Percentiles rank a stretch among this genome's conserved stretches.
phyloP scores from a whole-genome alignment of 305 asterid genomes.

The Solanum hybrid region DNA sequence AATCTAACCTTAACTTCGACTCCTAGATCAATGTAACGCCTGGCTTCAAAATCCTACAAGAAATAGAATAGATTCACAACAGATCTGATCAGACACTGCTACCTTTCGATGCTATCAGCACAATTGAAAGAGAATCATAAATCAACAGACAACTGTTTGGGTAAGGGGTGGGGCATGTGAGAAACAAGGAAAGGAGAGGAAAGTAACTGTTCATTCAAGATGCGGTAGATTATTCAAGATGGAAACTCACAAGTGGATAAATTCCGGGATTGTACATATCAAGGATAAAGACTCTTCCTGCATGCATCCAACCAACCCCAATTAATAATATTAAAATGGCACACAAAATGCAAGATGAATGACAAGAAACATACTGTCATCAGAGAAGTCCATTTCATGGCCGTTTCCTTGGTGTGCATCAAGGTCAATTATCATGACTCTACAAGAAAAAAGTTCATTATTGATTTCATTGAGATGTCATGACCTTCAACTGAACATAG shows the following conservation, averaged over 20 bases:
- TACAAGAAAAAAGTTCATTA: conserved; percentile 13
- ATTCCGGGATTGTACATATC: conserved; percentile 92
- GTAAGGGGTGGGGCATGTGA: not conserved
- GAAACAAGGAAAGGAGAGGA: not conserved
- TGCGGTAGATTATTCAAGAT: not conserved
- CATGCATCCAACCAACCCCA: conserved; percentile 15
- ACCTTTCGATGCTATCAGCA: not conserved
- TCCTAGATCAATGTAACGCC: conserved; percentile 65
- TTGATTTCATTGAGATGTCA: not conserved
- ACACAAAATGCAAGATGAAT: conserved; percentile 17
- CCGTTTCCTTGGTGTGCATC: conserved; percentile 99
- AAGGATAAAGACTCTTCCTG: conserved; percentile 91
- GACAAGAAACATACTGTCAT: conserved; percentile 50
- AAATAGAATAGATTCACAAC: not conserved
- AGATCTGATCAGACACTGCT: not conserved
- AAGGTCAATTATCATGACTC: conserved; percentile 96
- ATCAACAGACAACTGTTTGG: not conserved
- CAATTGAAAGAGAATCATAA: not conserved
- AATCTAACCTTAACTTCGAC: conserved; percentile 72
- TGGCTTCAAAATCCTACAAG: conserved; percentile 71
- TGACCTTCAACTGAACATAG: not conserved
- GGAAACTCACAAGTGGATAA: conserved; percentile 77
- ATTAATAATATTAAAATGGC: conserved; percentile 12
- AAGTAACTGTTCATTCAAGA: not conserved
- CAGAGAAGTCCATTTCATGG: conserved; percentile 74